These are phyloP conservation scores for Tagetes patula DNA, from an alignment of 129 eudicot species.

Conservation along the genomic window DNA sequence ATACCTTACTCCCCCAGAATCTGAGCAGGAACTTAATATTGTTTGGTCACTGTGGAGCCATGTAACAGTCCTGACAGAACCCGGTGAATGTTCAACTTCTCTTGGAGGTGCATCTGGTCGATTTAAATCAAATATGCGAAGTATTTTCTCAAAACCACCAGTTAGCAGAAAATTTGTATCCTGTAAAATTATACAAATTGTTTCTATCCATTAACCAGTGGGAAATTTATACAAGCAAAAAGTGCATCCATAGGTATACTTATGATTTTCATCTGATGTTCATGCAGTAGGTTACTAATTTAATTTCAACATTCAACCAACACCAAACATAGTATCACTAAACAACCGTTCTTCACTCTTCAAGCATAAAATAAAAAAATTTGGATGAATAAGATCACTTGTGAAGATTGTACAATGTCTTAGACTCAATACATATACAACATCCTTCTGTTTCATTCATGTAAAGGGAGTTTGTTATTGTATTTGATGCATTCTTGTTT, in stretches of 20 bases:
- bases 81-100: conserved; percentile 72
- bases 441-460: background rate
- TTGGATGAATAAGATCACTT: background rate
- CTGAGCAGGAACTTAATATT: conserved; percentile 69
- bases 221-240: background rate
- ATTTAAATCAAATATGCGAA: conserved; percentile 68
- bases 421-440: background rate
- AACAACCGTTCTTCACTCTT: background rate
- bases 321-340: background rate
- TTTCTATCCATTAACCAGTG: background rate
- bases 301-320: background rate
- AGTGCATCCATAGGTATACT: conserved; percentile 5
- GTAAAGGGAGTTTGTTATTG: background rate
- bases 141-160: conserved; percentile 70
- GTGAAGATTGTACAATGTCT: background rate
- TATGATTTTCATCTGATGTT: background rate
- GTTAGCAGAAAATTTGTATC: conserved; percentile 57
- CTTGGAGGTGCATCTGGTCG: conserved; percentile 68
- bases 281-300: background rate
- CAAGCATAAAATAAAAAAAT: background rate
- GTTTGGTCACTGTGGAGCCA: conserved; percentile 87
- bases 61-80: conserved; percentile 67
- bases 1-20: conserved; percentile 72
- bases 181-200: conserved; percentile 32
- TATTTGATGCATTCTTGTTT: background rate